Conservation (phyloP, 2,329 filamentous ascomycete species). For the Colletotrichum australisinense region DNA sequence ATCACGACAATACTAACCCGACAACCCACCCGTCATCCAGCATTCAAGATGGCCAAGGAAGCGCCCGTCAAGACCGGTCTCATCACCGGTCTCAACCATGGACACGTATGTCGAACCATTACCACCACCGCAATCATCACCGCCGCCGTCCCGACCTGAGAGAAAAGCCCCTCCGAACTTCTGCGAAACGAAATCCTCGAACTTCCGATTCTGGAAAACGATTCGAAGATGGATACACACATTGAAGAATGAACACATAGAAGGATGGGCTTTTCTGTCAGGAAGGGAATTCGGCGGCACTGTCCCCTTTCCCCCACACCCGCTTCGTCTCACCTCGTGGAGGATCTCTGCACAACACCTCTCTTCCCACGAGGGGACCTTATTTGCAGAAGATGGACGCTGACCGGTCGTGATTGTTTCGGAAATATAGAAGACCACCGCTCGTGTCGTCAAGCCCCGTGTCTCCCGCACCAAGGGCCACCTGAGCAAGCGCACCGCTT, state of each 20-base stretch:
- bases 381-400: conserved; percentile 70
- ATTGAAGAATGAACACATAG: neutral
- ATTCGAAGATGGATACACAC: neutral
- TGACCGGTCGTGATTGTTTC: conserved; percentile 57
- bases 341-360: conserved; percentile 71
- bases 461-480: conserved; percentile 92
- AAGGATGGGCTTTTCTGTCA: neutral
- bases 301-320: neutral
- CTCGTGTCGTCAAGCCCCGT: conserved; percentile 81
- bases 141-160: conserved; percentile 14
- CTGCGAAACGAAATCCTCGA: conserved; percentile 3
- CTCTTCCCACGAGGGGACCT: conserved; percentile 42
- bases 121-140: neutral
- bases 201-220: neutral
- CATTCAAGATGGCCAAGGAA: conserved; percentile 69
- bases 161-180: neutral
- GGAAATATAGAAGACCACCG: conserved; percentile 80
- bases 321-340: conserved; percentile 75
- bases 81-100: conserved; percentile 71
- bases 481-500: conserved; percentile 95
- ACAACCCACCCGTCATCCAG: conserved; percentile 43
- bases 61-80: conserved; percentile 68
- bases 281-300: neutral
- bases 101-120: conserved; percentile 68
- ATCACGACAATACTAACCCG: conserved; percentile 41